These are phyloP conservation scores for Hyaloperonospora arabidopsidis DNA, from an alignment of 352 stramenopile species.

Conservation along the genomic window DNA sequence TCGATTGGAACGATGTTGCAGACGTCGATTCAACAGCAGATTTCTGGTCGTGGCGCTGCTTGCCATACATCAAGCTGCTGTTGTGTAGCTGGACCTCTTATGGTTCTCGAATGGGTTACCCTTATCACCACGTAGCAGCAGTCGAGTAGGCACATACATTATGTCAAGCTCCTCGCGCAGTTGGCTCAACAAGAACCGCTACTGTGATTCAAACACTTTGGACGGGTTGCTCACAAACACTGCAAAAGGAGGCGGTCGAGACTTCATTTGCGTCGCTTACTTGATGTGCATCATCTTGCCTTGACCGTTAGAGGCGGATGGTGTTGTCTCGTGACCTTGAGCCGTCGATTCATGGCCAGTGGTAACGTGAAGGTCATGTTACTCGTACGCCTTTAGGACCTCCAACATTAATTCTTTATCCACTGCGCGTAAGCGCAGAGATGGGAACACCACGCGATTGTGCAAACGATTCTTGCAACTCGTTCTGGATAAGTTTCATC, in stretches of 20 bases:
- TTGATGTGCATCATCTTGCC: slow-evolving; percentile 83
- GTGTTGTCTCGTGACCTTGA: slow-evolving; percentile 76
- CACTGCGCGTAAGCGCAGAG: slow-evolving; percentile 63
- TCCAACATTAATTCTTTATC: slow-evolving; percentile 67
- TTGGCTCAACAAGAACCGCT: slow-evolving; percentile 73
- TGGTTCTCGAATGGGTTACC: slow-evolving; percentile 81
- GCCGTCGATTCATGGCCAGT: slow-evolving; percentile 74
- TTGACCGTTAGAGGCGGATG: slow-evolving; percentile 76
- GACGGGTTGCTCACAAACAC: slow-evolving; percentile 77
- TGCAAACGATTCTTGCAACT: slow-evolving; percentile 61
- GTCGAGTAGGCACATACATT: slow-evolving; percentile 64
- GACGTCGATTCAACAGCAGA: background rate
- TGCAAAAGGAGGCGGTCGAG: slow-evolving; percentile 69
- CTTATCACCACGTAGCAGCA: slow-evolving; percentile 69
- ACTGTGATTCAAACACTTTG: slow-evolving; percentile 67
- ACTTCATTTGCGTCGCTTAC: slow-evolving; percentile 83
- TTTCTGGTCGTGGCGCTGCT: slow-evolving; percentile 33
- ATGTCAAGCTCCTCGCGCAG: slow-evolving; percentile 82
- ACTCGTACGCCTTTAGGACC: slow-evolving; percentile 77
- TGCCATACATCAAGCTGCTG: slow-evolving; percentile 49
- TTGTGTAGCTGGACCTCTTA: slow-evolving; percentile 72
- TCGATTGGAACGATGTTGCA: slow-evolving; percentile 4
- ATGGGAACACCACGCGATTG: slow-evolving; percentile 74
- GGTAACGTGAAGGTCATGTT: slow-evolving; percentile 69
- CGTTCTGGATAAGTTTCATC: slow-evolving; percentile 56